Evolutionary conservation across 2,329 filamentous ascomycete species (phyloP).

Genomic region (Fusarium nurragi): DNA sequence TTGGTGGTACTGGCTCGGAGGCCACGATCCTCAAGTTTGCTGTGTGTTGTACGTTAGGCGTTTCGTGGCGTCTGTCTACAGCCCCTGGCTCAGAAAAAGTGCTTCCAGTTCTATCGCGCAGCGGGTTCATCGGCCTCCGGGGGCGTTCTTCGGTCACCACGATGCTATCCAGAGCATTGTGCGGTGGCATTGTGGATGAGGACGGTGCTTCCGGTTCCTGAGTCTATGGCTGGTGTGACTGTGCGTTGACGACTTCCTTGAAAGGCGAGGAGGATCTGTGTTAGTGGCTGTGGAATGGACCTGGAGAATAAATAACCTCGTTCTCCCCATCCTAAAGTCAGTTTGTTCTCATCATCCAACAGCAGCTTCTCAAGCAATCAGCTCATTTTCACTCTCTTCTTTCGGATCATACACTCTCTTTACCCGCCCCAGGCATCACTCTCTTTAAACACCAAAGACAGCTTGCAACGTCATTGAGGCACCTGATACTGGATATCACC

Average conservation of each 20-base stretch:
- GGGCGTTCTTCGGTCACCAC: slow-evolving; percentile 7
- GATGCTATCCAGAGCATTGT: not conserved
- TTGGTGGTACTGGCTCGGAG: not conserved
- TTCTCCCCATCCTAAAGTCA: slow-evolving; percentile 2
- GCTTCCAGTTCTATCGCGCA: slow-evolving; percentile 1
- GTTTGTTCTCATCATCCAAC: slow-evolving; percentile 26
- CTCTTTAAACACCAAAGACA: slow-evolving; percentile 31
- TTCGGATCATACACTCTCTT: slow-evolving; percentile 19
- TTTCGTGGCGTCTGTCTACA: slow-evolving; percentile 35
- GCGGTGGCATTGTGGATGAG: slow-evolving; percentile 20
- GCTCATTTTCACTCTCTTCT: slow-evolving; percentile 33
- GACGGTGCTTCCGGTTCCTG: slow-evolving; percentile 33
- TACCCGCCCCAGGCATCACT: slow-evolving; percentile 32
- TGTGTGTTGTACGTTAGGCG: slow-evolving; percentile 4
- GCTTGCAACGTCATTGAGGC: slow-evolving; percentile 23
- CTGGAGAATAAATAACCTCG: slow-evolving; percentile 39
- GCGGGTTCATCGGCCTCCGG: slow-evolving; percentile 1
- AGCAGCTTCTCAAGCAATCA: slow-evolving; percentile 40
- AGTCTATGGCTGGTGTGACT: not conserved
- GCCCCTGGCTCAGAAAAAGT: slow-evolving; percentile 10
- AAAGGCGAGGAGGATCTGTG: not conserved
- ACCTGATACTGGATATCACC: slow-evolving; percentile 1
- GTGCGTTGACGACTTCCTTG: slow-evolving; percentile 8
- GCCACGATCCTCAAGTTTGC: not conserved
- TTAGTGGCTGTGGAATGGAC: not conserved